These are phyloP conservation scores for Globisporangium spinosum DNA, from an alignment of 352 stramenopile species.

Conservation along the genomic window DNA sequence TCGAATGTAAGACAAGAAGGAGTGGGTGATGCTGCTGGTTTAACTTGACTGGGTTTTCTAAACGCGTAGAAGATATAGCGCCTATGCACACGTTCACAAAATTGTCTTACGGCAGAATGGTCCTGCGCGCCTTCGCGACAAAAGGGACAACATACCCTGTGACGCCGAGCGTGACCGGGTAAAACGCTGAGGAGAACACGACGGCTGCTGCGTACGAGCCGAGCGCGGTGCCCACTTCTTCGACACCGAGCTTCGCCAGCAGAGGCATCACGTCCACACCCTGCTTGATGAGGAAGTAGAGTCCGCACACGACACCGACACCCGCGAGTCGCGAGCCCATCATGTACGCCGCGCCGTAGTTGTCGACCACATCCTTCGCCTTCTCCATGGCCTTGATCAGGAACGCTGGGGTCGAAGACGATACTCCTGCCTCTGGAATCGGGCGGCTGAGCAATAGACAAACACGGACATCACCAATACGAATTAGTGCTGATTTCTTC, in stretches of 20 bases:
- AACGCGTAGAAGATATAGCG: too few species aligned
- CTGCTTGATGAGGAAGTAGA: slow-evolving; percentile 80
- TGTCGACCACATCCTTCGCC: slow-evolving; percentile 74
- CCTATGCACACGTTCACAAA: background rate
- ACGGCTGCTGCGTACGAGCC: slow-evolving; percentile 77
- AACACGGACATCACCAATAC: background rate
- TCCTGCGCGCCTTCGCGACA: slow-evolving; percentile 56
- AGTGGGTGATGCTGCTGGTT: too few species aligned
- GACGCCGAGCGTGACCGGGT: slow-evolving; percentile 74
- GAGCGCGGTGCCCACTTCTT: slow-evolving; percentile 63
- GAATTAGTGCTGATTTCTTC: background rate
- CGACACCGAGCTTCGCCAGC: slow-evolving; percentile 63
- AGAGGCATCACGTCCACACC: slow-evolving; percentile 81
- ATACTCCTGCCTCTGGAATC: slow-evolving; percentile 9
- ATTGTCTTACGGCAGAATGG: slow-evolving; percentile 36
- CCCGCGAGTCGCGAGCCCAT: slow-evolving; percentile 81
- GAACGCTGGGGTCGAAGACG: slow-evolving; percentile 29
- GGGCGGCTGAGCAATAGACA: slow-evolving; percentile 19
- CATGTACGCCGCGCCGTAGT: slow-evolving; percentile 87
- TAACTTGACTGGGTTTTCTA: too few species aligned
- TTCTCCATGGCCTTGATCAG: slow-evolving; percentile 65
- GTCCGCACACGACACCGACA: slow-evolving; percentile 61
- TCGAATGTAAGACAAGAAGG: too few species aligned
- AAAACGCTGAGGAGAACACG: slow-evolving; percentile 74
- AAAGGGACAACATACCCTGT: slow-evolving; percentile 71